Base-by-base conservation (phyloP, 2,329 filamentous ascomycete species). In the Diaporthe sp. region DNA sequence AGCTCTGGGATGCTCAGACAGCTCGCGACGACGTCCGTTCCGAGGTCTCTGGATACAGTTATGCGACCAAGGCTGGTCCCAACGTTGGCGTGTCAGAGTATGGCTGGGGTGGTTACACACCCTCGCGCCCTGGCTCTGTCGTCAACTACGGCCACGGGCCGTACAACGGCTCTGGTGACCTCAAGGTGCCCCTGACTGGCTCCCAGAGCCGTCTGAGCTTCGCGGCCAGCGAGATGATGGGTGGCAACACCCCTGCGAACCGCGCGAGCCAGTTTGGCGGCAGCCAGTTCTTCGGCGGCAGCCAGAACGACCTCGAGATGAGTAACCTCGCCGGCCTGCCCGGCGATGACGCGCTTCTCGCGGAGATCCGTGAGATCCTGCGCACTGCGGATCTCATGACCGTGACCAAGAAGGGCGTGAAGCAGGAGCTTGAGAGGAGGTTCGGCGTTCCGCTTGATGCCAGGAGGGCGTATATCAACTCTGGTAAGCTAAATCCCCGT, bases 391-490 rank as follows among this genome's bases (percentile, higher is more conserved):
- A 99, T 85, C 86, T 99, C 81, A 99, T 99, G 97, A 96, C 91
- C 6, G 95, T 99, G 57, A 99, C 97, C 78, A 99, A 99, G 92
- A 99, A 99, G 91, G 95, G 94, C 80, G 94, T 99, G 85, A 98
- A 98, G 89, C 86, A 91, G 78, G 97, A 99, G 86, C 86, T 99
- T 74, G 97, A 99, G 88, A 91, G 92, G 80, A 91, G 96, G 77
- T 99, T 99, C 81, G 94, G 94, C 76, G 92, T 97, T 77, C 91
- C 92, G 75, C 89, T 99, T 75, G 96, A 98, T 82, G 88, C 92
- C 71, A 97, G 95, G 89, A 93, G 96, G 84, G 92, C 94, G 74
- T 99, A 98, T 84, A 98, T 99, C 82, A 96, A 95, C 83, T 95
- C 92, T 86, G 94, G 94, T 96, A 92, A 86, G 93, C 90, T 77